Percentiles rank a stretch among this genome's conserved stretches.
phyloP scores from a whole-genome alignment of 2,329 filamentous ascomycete species.

The Cladophialophora immunda region DNA sequence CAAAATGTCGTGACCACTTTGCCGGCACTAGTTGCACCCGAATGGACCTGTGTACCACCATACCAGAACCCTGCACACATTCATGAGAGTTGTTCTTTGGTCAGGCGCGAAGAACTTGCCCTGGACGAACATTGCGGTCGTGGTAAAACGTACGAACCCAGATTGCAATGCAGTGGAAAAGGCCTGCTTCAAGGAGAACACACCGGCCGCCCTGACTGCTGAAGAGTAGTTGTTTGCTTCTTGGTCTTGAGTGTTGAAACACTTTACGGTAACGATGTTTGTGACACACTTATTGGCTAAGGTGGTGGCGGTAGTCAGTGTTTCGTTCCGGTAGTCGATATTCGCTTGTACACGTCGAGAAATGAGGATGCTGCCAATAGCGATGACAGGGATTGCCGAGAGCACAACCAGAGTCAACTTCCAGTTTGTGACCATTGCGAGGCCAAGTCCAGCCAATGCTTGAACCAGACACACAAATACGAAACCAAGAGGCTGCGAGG shows the following conservation, averaged over 20 bases:
- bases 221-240: slow-evolving; percentile 73
- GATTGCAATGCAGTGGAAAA: slow-evolving; percentile 75
- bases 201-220: slow-evolving; percentile 66
- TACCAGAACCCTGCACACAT: slow-evolving; percentile 78
- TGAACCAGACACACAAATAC: slow-evolving; percentile 71
- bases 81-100: slow-evolving; percentile 7
- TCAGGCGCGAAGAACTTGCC: slow-evolving; percentile 27
- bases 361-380: slow-evolving; percentile 66
- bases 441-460: slow-evolving; percentile 68
- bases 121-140: slow-evolving; percentile 80
- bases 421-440: slow-evolving; percentile 85
- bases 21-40: slow-evolving; percentile 67
- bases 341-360: slow-evolving; percentile 69
- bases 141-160: slow-evolving; percentile 76
- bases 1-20: slow-evolving; percentile 86
- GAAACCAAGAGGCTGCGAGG: slow-evolving; percentile 80
- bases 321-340: slow-evolving; percentile 73
- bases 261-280: slow-evolving; percentile 86
- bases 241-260: slow-evolving; percentile 76
- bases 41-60: slow-evolving; percentile 73
- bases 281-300: slow-evolving; percentile 73
- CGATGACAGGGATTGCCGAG: slow-evolving; percentile 74
- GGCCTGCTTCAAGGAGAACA: slow-evolving; percentile 73
- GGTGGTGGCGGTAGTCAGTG: slow-evolving; percentile 76
- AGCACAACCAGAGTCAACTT: slow-evolving; percentile 82